These are phyloP conservation scores for Monilinia fructicola DNA, from an alignment of 2,329 filamentous ascomycete genomes.

Conservation along the genomic window DNA sequence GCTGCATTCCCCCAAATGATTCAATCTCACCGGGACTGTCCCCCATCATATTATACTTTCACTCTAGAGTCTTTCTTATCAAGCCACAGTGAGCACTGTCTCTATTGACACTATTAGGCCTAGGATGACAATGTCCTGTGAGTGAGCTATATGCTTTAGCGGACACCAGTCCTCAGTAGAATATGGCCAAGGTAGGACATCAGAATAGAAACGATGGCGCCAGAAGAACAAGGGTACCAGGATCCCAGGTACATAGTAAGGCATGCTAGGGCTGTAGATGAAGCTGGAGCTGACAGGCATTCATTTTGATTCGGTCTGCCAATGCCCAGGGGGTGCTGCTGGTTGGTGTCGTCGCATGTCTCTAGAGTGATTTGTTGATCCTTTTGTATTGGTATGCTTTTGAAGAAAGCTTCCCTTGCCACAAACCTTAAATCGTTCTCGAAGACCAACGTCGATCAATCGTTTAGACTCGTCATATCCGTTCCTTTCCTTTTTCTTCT, in stretches of 20 bases:
- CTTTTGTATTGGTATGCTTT: conserved; percentile 32
- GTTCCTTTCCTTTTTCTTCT: conserved; percentile 7
- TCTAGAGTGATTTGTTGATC: conserved; percentile 28
- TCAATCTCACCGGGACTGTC: conserved; percentile 17
- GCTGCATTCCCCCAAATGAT: conserved; percentile 9
- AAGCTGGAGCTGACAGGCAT: conserved; percentile 37
- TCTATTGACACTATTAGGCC: conserved; percentile 15
- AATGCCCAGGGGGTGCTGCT: conserved; percentile 33
- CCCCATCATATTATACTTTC: conserved; percentile 4
- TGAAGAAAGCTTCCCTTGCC: conserved; percentile 30
- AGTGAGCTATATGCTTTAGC: conserved; percentile 10
- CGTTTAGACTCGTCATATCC: conserved; percentile 1
- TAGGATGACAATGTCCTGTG: conserved; percentile 7
- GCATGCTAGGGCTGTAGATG: conserved; percentile 37
- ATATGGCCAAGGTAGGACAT: conserved; percentile 29
- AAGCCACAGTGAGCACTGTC: conserved; percentile 17
- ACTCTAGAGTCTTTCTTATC: conserved; percentile 10
- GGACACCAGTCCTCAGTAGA: conserved; percentile 12
- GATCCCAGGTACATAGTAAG: conserved; percentile 24
- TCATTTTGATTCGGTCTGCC: conserved; percentile 33
- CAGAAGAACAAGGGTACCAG: conserved; percentile 32
- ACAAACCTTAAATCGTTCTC: conserved; percentile 26
- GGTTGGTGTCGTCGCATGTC: conserved; percentile 38
- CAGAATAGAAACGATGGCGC: conserved; percentile 36
- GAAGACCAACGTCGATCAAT: conserved; percentile 8